These are phyloP conservation scores for Graphilbum ipis-grandicollis DNA, from an alignment of 2,329 filamentous ascomycete genomes.

Conservation along the genomic window DNA sequence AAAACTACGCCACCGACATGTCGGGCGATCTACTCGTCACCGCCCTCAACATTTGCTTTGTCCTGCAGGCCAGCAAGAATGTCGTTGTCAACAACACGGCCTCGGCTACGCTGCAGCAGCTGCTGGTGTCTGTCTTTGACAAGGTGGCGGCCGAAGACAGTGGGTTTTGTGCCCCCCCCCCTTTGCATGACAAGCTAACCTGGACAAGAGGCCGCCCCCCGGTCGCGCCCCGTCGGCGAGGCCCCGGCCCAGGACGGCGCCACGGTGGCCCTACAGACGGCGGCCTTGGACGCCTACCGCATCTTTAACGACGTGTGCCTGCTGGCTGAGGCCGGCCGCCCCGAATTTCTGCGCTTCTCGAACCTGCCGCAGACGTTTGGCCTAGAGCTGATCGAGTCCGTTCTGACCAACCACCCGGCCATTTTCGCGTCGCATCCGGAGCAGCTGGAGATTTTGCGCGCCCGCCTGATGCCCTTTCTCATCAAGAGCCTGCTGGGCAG, in stretches of 20 bases:
- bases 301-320: constrained; percentile 84
- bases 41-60: constrained; percentile 78
- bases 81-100: constrained; percentile 89
- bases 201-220: not conserved
- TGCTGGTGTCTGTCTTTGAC: constrained; percentile 85
- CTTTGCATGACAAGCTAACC: too few relatives aligned
- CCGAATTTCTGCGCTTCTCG: constrained; percentile 66
- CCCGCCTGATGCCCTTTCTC: constrained; percentile 67
- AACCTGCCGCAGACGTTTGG: constrained; percentile 68
- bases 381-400: constrained; percentile 79
- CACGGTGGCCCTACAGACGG: constrained; percentile 50
- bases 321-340: constrained; percentile 66
- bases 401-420: constrained; percentile 68
- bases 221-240: constrained; percentile 42
- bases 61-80: constrained; percentile 81
- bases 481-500: constrained; percentile 63
- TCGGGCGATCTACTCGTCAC: constrained; percentile 67
- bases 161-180: constrained; percentile 21
- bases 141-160: constrained; percentile 73
- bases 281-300: constrained; percentile 71
- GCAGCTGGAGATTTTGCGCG: constrained; percentile 60
- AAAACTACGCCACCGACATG: constrained; percentile 74
- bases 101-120: constrained; percentile 86
- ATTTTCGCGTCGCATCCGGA: constrained; percentile 67
- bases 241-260: constrained; percentile 48